Evolutionary conservation across 305 asterid genomes (phyloP), one percentile per base, ranked within the genome.

Genomic region (Fraxinus greggii): DNA sequence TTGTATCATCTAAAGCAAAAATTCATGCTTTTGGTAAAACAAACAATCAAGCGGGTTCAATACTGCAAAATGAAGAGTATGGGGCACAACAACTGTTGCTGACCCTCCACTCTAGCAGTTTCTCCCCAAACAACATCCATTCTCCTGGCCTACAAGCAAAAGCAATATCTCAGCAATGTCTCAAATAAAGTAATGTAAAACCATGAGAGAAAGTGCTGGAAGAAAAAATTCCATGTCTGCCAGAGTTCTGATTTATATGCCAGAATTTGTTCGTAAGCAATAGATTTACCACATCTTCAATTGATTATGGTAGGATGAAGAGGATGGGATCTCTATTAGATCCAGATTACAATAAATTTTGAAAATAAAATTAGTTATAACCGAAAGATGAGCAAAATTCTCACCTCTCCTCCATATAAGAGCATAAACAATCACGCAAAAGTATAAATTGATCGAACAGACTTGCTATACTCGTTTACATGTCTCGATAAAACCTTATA

Each of bases 41-140:
- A 35, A 12, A 1, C 31, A 75, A 13, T 42, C 23, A n/a, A 38
- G 29, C 1, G 23, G 8, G 33, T 24, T 3, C 24, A 69, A 36
- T 84, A 94, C 99, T 97, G 99, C 88, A 97, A 88, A 82, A 90
- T 40, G 75, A 96, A 93, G 63, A 94, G 92, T 59, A 96, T 80
- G 75, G 94, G 95, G 88, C 91, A 94, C 63, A 94, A 86, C 84
- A 93, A 78, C 88, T 90, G 86, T 81, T 94, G 81, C 86, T 96
- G 99, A 79, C 98, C 99, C 87, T 92, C 93, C 82, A 94, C 98
- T 86, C 98, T 98, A 24, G 99, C 97, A 85, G 98, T 94, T 89
- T 96, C 99, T 81, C 99, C 99, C 98, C 98, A 96, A 67, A 96
- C 99, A 82, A 96, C 98, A 82, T 96, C 99, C 98, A 96, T 96